These are phyloP conservation scores for Septoria petroselini DNA, from an alignment of 2,329 filamentous ascomycete species.

Conservation along the genomic window DNA sequence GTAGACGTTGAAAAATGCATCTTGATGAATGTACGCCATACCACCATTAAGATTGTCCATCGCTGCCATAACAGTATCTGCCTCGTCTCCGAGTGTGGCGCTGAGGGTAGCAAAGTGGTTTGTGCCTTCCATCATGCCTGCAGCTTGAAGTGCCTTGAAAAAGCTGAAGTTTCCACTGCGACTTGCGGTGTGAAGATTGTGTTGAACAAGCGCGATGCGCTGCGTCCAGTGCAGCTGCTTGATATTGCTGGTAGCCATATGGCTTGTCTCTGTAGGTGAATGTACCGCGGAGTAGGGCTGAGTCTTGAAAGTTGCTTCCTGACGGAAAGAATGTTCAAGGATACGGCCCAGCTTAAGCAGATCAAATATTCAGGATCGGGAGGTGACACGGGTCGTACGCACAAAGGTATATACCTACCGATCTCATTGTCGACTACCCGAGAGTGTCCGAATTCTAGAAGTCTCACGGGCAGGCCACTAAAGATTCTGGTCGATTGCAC, in stretches of 20 bases:
- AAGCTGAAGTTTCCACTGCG: constrained; percentile 47
- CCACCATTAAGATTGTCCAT: constrained; percentile 48
- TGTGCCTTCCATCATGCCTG: constrained; percentile 44
- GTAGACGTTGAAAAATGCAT: constrained; percentile 48
- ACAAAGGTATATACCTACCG: constrained; percentile 20
- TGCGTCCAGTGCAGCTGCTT: constrained; percentile 48
- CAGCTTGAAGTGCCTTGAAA: constrained; percentile 48
- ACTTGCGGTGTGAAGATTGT: constrained; percentile 46
- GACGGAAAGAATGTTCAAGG: constrained; percentile 16
- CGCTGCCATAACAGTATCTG: constrained; percentile 44
- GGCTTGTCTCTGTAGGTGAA: background rate
- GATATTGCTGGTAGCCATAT: constrained; percentile 30
- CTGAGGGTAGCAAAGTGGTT: constrained; percentile 47
- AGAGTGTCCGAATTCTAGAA: constrained; percentile 14
- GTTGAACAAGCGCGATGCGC: constrained; percentile 45
- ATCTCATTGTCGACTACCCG: constrained; percentile 23
- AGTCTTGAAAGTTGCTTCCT: constrained; percentile 1
- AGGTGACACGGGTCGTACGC: constrained; percentile 8
- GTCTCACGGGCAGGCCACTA: constrained; percentile 22
- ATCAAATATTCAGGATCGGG: constrained; percentile 10
- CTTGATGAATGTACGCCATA: constrained; percentile 48
- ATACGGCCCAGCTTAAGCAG: constrained; percentile 1
- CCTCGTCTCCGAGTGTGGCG: constrained; percentile 42
- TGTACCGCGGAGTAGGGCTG: constrained; percentile 1
- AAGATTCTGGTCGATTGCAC: constrained; percentile 19